Base-by-base conservation (phyloP, 805 yeast species). In the Yarrowia sp. region DNA sequence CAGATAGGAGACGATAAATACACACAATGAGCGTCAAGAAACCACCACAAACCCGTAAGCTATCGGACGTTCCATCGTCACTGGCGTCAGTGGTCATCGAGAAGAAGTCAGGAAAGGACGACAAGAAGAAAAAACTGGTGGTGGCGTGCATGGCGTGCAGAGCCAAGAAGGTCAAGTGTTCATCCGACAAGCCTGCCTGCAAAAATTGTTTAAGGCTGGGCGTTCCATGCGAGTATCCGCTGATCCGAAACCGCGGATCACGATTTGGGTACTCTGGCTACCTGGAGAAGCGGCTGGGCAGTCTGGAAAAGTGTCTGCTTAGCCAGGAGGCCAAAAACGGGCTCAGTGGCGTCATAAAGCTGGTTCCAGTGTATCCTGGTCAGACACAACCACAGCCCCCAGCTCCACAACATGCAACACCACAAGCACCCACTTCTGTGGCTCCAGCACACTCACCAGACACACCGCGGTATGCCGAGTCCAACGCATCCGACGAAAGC, bases 151-250 rank as follows among this genome's bases (percentile, higher is more conserved):
- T 68, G 41, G 74, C 73, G 17, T 75, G 78, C 61, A 66, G 78
- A n/a, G 73, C 72, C 58, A 75, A 75, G 67, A 75, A 75, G 69
- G 75, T 74, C 64, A 74, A 74, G 66, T 75, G 78, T 67, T 72
- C 77, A 1, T 75, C 75, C 14, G 77, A 71, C 48, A 69, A 77
- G 8, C 78, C 78, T 5, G 78, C 78, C 6, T 75, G 78, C 64
- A 69, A 73, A 13, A 71, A 71, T 67, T 75, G 78, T 51, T 69
- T 75, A 15, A 70, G 75, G 10, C 69, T 71, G 32, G 68, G 74
- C 43, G 69, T 74, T 14, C 71, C 70, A 7, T 75, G 78, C 66
- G 74, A 74, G 63, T 75, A 75, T 42, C 78, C 78, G 2, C 68
- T 73, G 15, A 68, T 73, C 48, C 69, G 75, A n/a, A 75, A 73